phyloP scores from a whole-genome alignment of 768 basidiomycete genomes.

The Rhizopogon roseolus region DNA sequence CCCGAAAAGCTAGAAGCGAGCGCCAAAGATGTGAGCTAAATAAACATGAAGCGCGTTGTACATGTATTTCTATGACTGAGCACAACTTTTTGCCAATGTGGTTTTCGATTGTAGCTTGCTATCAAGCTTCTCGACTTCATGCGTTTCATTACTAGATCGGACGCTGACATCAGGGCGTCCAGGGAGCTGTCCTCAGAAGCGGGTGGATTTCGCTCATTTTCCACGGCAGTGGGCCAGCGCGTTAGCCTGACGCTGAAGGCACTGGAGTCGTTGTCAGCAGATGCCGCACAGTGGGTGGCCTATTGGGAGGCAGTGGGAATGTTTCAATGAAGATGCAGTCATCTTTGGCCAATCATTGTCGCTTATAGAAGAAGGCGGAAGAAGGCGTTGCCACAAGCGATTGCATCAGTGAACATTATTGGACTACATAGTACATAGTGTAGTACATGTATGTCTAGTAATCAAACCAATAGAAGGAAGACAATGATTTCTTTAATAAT shows the following conservation, averaged over 20 bases:
- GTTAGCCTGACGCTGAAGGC: slow-evolving; percentile 26
- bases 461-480: no score
- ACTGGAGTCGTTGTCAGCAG: slow-evolving; percentile 15
- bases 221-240: slow-evolving; percentile 19
- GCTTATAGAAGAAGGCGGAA: no score
- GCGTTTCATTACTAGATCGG: slow-evolving; percentile 13
- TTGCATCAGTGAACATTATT: no score
- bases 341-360: no score
- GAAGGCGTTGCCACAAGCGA: no score
- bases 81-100: slow-evolving; percentile 23
- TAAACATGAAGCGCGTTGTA: slow-evolving; percentile 21
- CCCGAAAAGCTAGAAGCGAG: slow-evolving; percentile 13
- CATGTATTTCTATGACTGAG: slow-evolving; percentile 6
- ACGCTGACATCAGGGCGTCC: slow-evolving; percentile 1
- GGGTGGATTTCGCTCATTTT: slow-evolving; percentile 9
- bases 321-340: neutral
- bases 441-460: no score
- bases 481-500: no score
- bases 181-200: neutral
- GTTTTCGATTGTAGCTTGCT: slow-evolving; percentile 18
- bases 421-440: no score
- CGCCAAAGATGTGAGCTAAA: slow-evolving; percentile 5
- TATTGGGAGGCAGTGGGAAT: slow-evolving; percentile 29
- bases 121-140: slow-evolving; percentile 26
- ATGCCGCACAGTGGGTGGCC: slow-evolving; percentile 25